Evolutionary conservation across 1,284 basidiomycete genomes (phyloP), one percentile per base, ranked within the genome.

Genomic region (Marasmius oreades): DNA sequence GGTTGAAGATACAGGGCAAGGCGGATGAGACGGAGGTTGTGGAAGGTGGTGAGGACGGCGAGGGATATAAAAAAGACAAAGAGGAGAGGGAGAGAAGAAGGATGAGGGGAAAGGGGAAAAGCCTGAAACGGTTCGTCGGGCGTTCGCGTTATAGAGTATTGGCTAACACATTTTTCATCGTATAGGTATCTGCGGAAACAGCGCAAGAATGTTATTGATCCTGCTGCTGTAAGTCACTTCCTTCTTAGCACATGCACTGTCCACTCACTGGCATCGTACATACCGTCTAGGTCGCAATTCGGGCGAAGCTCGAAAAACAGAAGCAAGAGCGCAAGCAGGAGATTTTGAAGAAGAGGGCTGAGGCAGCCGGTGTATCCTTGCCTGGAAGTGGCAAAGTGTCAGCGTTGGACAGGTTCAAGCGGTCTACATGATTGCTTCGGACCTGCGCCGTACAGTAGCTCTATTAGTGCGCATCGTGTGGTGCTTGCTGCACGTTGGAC

Each of bases 181-280:
- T 18, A n/a, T 56, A 82, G 82, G 53, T 89, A 85, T 69, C 70
- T 96, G 57, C 80, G 90, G 62, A 94, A 94, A 74, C 90, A 94
- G 71, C 84, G 92, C 68, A 94, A 95, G 78, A 96, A 97, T 65
- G 91, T 97, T 55, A 83, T 97, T 61, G 93, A 96, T 69, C 91
- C 92, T 24, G 81, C 85, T 50, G 84, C 89, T 55, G 93, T 95
- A 65, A 66, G 87, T 56, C 39, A 51, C 43, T 46, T 14, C 52
- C 46, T 44, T 23, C 39, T n/a, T 43, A 11, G 31, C n/a, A n/a
- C 20, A 22, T 26, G 28, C 12, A n/a, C 46, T 2, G n/a, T 54
- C 14, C 24, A 34, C 20, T 33, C 33, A 42, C 36, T 18, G 11
- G 28, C 44, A 20, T 43, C 28, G 55, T 53, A 23, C 55, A 12